These are phyloP conservation scores for Nicotiana noctiflora DNA, from an alignment of 257 asterid species.

Conservation along the genomic window DNA sequence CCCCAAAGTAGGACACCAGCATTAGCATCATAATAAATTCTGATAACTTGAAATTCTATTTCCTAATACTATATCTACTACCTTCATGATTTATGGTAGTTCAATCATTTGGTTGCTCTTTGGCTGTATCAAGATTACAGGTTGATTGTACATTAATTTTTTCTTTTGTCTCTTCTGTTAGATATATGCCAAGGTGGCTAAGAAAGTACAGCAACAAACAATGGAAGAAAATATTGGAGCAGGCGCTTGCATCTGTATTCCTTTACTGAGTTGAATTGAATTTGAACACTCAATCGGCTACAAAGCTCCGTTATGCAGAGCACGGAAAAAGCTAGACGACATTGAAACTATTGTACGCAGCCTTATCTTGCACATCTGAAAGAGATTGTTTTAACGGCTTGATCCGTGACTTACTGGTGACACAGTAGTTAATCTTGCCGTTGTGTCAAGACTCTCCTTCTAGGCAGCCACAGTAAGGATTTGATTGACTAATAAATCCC, in stretches of 20 bases:
- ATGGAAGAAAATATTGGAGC: neutral
- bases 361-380: neutral
- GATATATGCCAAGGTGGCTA: neutral
- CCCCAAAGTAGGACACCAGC: conserved; percentile 19
- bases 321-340: neutral
- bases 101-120: neutral
- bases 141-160: neutral
- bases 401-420: neutral
- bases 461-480: neutral
- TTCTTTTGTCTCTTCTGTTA: neutral
- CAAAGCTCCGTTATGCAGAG: neutral
- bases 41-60: conserved; percentile 17
- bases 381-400: neutral
- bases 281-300: neutral
- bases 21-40: conserved; percentile 30
- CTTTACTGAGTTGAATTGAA: neutral
- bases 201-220: neutral
- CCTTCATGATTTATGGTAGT: neutral
- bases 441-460: neutral
- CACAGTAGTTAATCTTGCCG: neutral
- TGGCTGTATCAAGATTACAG: neutral
- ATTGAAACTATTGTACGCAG: neutral
- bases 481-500: neutral
- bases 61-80: conserved; percentile 9
- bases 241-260: neutral